Base-by-base conservation (phyloP, 345 rosid genomes). In the Firmiana major region DNA sequence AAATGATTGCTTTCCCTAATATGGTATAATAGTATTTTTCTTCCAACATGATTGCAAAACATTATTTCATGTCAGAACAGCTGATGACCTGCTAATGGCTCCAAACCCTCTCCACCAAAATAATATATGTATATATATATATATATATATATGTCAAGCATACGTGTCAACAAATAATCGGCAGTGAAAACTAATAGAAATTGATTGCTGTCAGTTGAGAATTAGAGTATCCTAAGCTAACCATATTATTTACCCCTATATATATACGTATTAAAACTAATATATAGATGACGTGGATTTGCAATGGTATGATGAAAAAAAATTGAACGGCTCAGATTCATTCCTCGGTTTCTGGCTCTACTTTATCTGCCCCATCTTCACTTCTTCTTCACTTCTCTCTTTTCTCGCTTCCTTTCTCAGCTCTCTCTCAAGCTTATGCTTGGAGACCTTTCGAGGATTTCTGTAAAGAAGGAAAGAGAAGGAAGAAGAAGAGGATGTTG, bases 271-370 rank as follows among this genome's bases (percentile, higher is more conserved):
- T 43, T 21, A 67, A 67, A 28, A 6, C 8, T 40, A 38, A 38
- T n/a, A 42, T 5, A 9, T 45, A 51, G 31, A 57, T 64, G 73
- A 78, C 78, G 73, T 78, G 82, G 76, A 78, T 40, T 76, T 75
- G 5, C 17, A 4, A 8, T 54, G 26, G 5, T 49, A 24, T 9
- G 42, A 59, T 60, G 67, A 17, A 62, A 70, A 75, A 58, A 36
- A 24, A 63, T 75, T 72, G 73, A 77, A 89, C 88, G 94, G 93
- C 51, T 63, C 15, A 85, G 88, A 92, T 89, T 74, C 26, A 67
- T 73, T 87, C 89, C 91, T 87, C 40, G 73, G 80, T 84, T 83
- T 79, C 81, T 79, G 88, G 90, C 89, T 87, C 87, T 75, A 80
- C 86, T 79, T 85, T 86, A 86, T 84, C 71, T 86, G 16, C 87